Evolutionary conservation across 2,329 filamentous ascomycete species (phyloP).

Genomic region (Aspergillus costaricaensis): DNA sequence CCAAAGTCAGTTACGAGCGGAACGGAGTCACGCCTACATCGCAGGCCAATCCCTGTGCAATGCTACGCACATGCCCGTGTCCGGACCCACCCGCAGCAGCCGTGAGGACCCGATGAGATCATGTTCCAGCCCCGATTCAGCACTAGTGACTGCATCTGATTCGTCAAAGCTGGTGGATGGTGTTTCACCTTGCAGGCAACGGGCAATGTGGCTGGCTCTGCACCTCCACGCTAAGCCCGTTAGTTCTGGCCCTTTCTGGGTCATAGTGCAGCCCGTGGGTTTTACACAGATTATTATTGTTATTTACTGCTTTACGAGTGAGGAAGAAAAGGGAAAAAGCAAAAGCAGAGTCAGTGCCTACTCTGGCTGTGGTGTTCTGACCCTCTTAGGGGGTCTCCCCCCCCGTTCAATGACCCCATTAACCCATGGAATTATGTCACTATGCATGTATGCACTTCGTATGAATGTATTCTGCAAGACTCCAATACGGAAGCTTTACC

Average conservation of each 20-base stretch:
- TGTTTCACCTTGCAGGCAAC: constrained; percentile 20
- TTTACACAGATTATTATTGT: neutral
- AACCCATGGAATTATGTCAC: no score
- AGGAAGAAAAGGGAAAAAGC: neutral
- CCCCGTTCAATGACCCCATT: no score
- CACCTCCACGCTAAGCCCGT: constrained; percentile 4
- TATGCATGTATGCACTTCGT: no score
- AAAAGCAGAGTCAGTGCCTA: no score
- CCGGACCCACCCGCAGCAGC: neutral
- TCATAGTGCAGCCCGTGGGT: neutral
- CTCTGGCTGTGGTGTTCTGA: no score
- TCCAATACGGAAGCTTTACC: no score
- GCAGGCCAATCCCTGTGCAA: constrained; percentile 9
- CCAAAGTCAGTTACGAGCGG: neutral
- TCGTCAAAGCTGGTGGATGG: constrained; percentile 1
- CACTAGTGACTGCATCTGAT: constrained; percentile 7
- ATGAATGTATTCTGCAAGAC: no score
- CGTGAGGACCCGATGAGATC: constrained; percentile 9
- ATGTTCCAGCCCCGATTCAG: constrained; percentile 4
- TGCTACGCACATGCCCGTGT: constrained; percentile 3
- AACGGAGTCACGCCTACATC: neutral
- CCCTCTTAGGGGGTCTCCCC: no score
- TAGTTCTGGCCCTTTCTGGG: neutral
- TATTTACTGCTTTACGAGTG: neutral
- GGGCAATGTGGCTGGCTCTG: constrained; percentile 18